phyloP scores from a whole-genome alignment of 257 asterid species.

The Capsicum chinense region DNA sequence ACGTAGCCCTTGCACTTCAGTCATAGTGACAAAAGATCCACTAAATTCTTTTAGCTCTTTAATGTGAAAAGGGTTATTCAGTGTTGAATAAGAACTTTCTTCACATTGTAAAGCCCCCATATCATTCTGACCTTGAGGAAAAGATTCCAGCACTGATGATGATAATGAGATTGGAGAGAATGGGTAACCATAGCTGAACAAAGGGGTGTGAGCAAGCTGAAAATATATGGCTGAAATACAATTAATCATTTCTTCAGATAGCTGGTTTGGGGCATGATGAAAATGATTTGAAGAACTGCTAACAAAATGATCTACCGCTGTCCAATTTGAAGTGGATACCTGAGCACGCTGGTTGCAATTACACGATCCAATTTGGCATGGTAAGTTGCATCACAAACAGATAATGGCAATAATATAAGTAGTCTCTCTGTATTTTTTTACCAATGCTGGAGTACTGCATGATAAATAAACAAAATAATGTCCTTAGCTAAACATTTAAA shows the following conservation, averaged over 20 bases:
- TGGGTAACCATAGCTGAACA: slow-evolving; percentile 38
- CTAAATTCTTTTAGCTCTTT: slow-evolving; percentile 41
- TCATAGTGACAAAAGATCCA: slow-evolving; percentile 49
- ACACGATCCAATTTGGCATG: not conserved
- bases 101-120: slow-evolving; percentile 30
- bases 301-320: slow-evolving; percentile 41
- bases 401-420: not conserved
- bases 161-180: slow-evolving; percentile 48
- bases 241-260: slow-evolving; percentile 92
- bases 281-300: slow-evolving; percentile 40
- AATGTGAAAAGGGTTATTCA: slow-evolving; percentile 43
- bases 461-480: not conserved
- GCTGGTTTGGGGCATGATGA: slow-evolving; percentile 59
- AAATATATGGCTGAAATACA: slow-evolving; percentile 75
- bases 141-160: slow-evolving; percentile 42
- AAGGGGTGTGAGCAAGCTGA: slow-evolving; percentile 71
- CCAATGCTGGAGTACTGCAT: not conserved
- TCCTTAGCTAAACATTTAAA: not conserved
- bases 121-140: slow-evolving; percentile 41
- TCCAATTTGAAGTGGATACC: slow-evolving; percentile 42
- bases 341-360: slow-evolving; percentile 51
- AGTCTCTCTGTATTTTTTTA: not conserved
- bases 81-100: slow-evolving; percentile 47
- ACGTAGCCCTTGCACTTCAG: slow-evolving; percentile 60
- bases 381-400: not conserved